Conservation (phyloP, 2,329 filamentous ascomycete genomes). For the Ophiosphaerella herpotricha region DNA sequence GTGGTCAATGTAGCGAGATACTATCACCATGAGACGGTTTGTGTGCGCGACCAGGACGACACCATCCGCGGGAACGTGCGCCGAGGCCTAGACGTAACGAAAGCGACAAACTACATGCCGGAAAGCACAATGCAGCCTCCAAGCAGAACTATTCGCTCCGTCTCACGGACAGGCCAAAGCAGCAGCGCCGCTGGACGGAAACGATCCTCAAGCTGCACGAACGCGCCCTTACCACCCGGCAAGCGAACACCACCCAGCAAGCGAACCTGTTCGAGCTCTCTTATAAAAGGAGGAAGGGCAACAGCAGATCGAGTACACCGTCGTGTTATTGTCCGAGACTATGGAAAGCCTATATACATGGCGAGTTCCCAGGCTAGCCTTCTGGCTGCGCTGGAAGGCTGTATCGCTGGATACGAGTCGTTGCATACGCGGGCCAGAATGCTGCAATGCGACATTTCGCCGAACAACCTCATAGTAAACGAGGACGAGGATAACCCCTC, state of each 20-base stretch:
- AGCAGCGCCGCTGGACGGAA: slow-evolving; percentile 1
- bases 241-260: too few relatives aligned
- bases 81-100: slow-evolving; percentile 37
- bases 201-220: too few relatives aligned
- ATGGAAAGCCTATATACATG: slow-evolving; percentile 49
- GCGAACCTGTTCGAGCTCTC: slow-evolving; percentile 9
- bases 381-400: slow-evolving; percentile 44
- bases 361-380: slow-evolving; percentile 45
- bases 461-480: slow-evolving; percentile 56
- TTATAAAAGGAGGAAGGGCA: slow-evolving; percentile 1
- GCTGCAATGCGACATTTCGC: not conserved
- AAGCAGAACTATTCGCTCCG: slow-evolving; percentile 16
- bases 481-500: slow-evolving; percentile 48
- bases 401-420: slow-evolving; percentile 33
- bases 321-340: slow-evolving; percentile 49
- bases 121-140: slow-evolving; percentile 23
- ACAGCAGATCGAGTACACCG: slow-evolving; percentile 46
- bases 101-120: slow-evolving; percentile 41
- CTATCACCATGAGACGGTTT: slow-evolving; percentile 51
- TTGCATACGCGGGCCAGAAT: too few relatives aligned
- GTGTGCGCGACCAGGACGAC: slow-evolving; percentile 32
- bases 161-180: slow-evolving; percentile 18
- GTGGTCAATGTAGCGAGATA: slow-evolving; percentile 50
- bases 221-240: too few relatives aligned
- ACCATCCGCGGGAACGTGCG: slow-evolving; percentile 43